Percentiles rank a stretch among this genome's conserved stretches.
These are phyloP conservation scores for Microbotryum lychnidis-dioicae DNA, from an alignment of 1,284 basidiomycete species.

Conservation along the genomic window DNA sequence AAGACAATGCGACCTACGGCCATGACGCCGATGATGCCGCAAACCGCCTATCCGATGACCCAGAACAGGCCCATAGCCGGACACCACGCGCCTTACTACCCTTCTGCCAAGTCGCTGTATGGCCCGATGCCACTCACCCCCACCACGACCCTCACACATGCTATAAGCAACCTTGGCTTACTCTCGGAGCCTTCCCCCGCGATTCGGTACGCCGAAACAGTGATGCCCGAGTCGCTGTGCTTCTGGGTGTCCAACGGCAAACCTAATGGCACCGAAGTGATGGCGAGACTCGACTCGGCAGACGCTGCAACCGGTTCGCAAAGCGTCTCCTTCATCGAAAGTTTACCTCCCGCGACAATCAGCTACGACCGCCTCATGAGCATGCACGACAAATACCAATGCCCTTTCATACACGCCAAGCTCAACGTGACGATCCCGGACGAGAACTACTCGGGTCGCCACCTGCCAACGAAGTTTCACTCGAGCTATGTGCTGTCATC, in stretches of 20 bases:
- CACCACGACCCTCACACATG: conserved; percentile 19
- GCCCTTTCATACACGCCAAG: conserved; percentile 42
- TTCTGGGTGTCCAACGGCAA: neutral
- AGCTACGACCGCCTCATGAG: conserved; percentile 38
- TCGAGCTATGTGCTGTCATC: conserved; percentile 38
- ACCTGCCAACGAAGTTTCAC: conserved; percentile 30
- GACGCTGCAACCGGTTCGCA: conserved; percentile 3
- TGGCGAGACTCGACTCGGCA: conserved; percentile 13
- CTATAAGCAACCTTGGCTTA: conserved; percentile 29
- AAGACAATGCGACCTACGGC: conserved; percentile 14
- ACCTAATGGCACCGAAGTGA: neutral
- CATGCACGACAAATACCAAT: conserved; percentile 40
- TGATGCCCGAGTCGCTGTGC: conserved; percentile 7
- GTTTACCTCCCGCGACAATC: conserved; percentile 13
- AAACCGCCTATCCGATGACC: too few species aligned
- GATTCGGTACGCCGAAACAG: neutral
- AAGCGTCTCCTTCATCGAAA: conserved; percentile 14
- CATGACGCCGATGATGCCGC: neutral
- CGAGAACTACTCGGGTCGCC: neutral
- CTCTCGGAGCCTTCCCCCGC: conserved; percentile 1
- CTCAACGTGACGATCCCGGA: conserved; percentile 39
- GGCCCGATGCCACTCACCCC: conserved; percentile 12
- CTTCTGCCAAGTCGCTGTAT: neutral
- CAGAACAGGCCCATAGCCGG: neutral
- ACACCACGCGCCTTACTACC: conserved; percentile 1